phyloP scores from a whole-genome alignment of 2,329 filamentous ascomycete genomes.

The Chaetomium globosum region DNA sequence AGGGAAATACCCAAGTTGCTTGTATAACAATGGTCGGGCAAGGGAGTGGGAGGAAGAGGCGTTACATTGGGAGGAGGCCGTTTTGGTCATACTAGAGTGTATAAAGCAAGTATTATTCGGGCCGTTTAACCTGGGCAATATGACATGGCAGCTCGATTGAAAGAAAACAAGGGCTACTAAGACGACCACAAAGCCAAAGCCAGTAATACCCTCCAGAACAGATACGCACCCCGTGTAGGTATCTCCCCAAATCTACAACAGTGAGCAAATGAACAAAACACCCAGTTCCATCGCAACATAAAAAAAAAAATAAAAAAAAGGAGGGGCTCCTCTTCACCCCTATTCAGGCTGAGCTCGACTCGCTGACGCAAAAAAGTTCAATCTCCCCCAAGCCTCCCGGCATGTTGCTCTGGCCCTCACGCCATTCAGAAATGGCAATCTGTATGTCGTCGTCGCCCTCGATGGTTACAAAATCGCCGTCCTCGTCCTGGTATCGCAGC shows the following conservation, averaged over 20 bases:
- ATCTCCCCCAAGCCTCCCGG: conserved; percentile 84
- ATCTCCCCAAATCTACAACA: conserved; percentile 27
- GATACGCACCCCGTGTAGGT: conserved; percentile 29
- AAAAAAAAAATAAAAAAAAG: neutral
- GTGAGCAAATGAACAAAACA: neutral
- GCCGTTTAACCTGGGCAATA: neutral
- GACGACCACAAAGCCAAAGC: neutral
- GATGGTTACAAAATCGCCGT: conserved; percentile 90
- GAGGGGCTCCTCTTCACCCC: neutral
- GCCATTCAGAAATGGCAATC: conserved; percentile 93
- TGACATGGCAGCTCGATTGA: neutral
- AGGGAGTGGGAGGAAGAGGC: neutral
- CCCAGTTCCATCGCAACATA: neutral
- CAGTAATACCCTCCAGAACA: conserved; percentile 4
- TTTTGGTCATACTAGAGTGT: conserved; percentile 13
- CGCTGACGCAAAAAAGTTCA: conserved; percentile 76
- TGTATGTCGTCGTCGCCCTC: conserved; percentile 96
- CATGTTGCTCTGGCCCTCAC: conserved; percentile 63
- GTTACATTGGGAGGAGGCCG: conserved; percentile 6
- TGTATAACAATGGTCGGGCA: conserved; percentile 4
- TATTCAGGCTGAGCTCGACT: conserved; percentile 35
- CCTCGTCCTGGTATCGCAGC: conserved; percentile 87
- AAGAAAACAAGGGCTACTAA: neutral
- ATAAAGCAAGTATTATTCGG: neutral
- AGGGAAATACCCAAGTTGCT: neutral